Base-by-base conservation (phyloP, 768 basidiomycete species). In the Termitomyces sp. region DNA sequence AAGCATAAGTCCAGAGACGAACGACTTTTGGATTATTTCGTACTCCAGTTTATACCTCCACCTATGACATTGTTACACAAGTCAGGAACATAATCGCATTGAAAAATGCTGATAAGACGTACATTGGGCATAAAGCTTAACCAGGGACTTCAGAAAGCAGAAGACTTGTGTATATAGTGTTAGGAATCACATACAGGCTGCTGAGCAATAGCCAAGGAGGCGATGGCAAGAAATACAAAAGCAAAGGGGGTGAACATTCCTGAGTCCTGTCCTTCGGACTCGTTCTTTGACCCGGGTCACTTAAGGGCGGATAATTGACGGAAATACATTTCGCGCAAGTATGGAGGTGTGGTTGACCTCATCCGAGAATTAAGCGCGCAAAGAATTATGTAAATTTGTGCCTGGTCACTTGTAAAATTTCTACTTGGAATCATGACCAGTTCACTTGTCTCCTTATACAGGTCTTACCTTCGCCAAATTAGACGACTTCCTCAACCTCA, bases 401-500 rank as follows among this genome's bases (percentile, higher is more conserved):
- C 27, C 27, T 27, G 27, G 4, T 27, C 27, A 27, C 27, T 3
- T 27, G 27, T 27, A 27, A 27, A 27, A 27, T 27, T 27, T 27
- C 27, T 3, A 27, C 4, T 27, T 27, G 27, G 27, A 27, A 27
- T 27, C 18, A 53, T 58, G 22, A 60, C 58, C 58, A 42, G 34
- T n/a, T 37, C 58, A 39, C 49, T 77, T 20, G 62, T 67, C 47
- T 66, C 72, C 12, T 66, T 80, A 12, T 81, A 81, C 67, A 74
- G 75, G 63, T 59, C 70, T 13, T 78, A 78, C 65, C 63, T 78
- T 52, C 72, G 80, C 18, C 69, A 79, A 64, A 67, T 78, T 4
- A 71, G 70, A 60, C 64, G 64, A 36, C 70, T 82, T 30, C 80
- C 80, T 12, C 72, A 76, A 44, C 60, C 70, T 24, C 77, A 80